phyloP scores from a whole-genome alignment of 2,329 filamentous ascomycete genomes.

The Daldinia sp. region DNA sequence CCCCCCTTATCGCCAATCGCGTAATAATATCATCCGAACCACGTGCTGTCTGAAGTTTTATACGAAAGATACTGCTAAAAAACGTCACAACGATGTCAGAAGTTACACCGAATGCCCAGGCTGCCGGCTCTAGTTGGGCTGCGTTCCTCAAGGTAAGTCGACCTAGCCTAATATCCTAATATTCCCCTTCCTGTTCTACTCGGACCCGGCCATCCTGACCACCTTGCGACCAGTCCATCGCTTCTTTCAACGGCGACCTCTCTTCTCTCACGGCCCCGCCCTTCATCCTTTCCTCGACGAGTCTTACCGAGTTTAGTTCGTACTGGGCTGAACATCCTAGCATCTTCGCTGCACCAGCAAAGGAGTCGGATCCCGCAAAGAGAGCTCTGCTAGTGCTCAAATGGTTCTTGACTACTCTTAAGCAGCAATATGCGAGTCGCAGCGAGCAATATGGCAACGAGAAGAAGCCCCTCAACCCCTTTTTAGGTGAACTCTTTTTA shows the following conservation, averaged over 20 bases:
- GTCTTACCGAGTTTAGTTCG: slow-evolving; percentile 58
- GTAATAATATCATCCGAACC: slow-evolving; percentile 17
- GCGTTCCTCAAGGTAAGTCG: slow-evolving; percentile 46
- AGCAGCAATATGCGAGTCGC: slow-evolving; percentile 57
- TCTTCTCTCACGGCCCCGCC: slow-evolving; percentile 61
- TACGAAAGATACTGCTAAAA: slow-evolving; percentile 12
- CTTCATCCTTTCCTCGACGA: slow-evolving; percentile 58
- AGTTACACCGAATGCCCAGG: slow-evolving; percentile 42
- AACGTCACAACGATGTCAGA: slow-evolving; percentile 40
- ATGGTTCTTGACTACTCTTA: slow-evolving; percentile 57
- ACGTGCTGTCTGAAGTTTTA: slow-evolving; percentile 5
- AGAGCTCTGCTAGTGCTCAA: slow-evolving; percentile 57
- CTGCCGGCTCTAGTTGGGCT: slow-evolving; percentile 45
- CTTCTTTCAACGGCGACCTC: slow-evolving; percentile 57
- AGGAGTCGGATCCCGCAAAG: slow-evolving; percentile 53
- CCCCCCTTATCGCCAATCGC: slow-evolving; percentile 11
- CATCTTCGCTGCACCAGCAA: slow-evolving; percentile 57
- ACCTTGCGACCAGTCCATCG: slow-evolving; percentile 42
- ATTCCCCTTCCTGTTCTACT: neutral
- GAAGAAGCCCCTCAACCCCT: slow-evolving; percentile 63
- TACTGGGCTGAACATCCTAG: slow-evolving; percentile 59
- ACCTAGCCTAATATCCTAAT: too few relatives aligned
- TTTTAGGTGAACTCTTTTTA: slow-evolving; percentile 60
- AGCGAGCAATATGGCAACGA: slow-evolving; percentile 56
- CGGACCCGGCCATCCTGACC: slow-evolving; percentile 20